A percentile compares a stretch with the other conserved stretches of the same genome.
Evolutionary conservation across 805 yeast genomes (phyloP).

Genomic region (Suhomyces faveliae): DNA sequence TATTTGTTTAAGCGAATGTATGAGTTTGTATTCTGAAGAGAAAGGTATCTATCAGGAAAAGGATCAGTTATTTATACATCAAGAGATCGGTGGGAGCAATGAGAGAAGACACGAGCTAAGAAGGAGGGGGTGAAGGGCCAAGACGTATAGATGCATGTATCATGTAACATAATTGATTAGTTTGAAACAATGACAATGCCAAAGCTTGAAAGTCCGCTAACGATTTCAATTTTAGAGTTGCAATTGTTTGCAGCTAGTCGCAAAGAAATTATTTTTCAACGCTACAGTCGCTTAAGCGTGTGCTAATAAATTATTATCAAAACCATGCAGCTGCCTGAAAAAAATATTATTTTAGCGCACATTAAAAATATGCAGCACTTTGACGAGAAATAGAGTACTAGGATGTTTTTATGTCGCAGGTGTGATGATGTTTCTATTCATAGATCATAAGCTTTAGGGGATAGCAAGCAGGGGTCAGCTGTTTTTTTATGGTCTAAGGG

Average conservation of each 20-base stretch:
- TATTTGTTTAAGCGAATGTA: conserved; percentile 6
- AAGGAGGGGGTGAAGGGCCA: neutral
- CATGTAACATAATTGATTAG: neutral
- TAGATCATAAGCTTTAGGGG: neutral
- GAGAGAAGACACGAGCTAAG: neutral
- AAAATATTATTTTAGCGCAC: neutral
- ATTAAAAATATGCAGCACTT: neutral
- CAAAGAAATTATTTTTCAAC: neutral
- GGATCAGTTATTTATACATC: neutral
- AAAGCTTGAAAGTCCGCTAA: neutral
- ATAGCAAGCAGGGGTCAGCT: neutral
- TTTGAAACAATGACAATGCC: neutral
- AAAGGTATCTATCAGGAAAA: neutral
- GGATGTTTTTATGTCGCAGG: neutral
- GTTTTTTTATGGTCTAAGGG: neutral
- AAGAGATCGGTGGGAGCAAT: neutral
- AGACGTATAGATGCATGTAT: neutral
- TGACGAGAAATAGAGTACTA: neutral
- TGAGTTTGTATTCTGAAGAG: neutral
- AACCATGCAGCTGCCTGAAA: neutral
- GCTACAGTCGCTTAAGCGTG: neutral
- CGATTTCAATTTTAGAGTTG: neutral
- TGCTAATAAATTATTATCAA: neutral
- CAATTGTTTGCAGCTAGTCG: neutral
- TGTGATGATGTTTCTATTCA: neutral